Conservation (phyloP, 2,329 filamentous ascomycete species). For the Fusarium pseudoanthophilum region DNA sequence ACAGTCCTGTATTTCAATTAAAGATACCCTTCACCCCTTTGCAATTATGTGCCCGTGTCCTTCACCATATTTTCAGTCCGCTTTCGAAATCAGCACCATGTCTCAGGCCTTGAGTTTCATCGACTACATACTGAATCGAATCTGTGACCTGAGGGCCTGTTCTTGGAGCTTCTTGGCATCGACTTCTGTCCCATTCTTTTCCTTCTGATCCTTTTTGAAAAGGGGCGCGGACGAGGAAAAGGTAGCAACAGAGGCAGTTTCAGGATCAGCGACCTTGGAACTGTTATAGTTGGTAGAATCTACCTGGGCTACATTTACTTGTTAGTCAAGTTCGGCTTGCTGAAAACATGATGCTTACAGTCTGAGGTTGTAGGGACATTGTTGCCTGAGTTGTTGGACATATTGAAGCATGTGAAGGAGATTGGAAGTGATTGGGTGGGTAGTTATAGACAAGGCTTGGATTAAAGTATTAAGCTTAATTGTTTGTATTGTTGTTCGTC, state of each 20-base stretch:
- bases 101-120: neutral
- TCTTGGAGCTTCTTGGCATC: constrained; percentile 43
- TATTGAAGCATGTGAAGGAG: constrained; percentile 4
- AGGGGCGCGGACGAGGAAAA: constrained; percentile 42
- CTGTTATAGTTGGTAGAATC: constrained; percentile 20
- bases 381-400: constrained; percentile 26
- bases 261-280: constrained; percentile 29
- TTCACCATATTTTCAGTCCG: neutral
- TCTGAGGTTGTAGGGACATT: constrained; percentile 17
- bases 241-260: constrained; percentile 43
- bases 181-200: constrained; percentile 23
- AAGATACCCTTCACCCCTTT: constrained; percentile 15
- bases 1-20: constrained; percentile 7
- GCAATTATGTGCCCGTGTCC: neutral
- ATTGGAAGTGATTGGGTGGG: neutral
- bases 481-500: neutral
- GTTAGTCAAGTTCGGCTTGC: constrained; percentile 11
- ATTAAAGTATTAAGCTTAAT: constrained; percentile 10
- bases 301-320: constrained; percentile 12
- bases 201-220: constrained; percentile 33
- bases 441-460: neutral
- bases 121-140: constrained; percentile 42
- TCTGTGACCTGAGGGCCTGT: constrained; percentile 45
- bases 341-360: constrained; percentile 22
- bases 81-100: neutral